Conservation (phyloP, 352 stramenopile genomes). For the Phytophthora nicotianae region DNA sequence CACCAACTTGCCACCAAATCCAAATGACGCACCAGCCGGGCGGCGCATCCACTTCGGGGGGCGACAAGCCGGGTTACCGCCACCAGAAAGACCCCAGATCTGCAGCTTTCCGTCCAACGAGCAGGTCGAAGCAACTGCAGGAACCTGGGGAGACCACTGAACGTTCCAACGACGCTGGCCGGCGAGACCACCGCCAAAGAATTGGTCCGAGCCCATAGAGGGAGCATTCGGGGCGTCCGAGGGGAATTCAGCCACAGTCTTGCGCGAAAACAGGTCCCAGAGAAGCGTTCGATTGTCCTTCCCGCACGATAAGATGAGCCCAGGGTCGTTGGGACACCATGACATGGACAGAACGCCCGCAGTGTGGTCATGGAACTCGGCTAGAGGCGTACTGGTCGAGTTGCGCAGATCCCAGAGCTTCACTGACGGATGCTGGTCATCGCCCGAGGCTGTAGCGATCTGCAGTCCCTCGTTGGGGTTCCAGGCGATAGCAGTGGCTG, state of each 20-base stretch:
- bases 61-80: constrained; percentile 78
- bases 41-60: constrained; percentile 96
- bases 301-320: constrained; percentile 92
- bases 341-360: constrained; percentile 96
- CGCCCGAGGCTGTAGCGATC: constrained; percentile 95
- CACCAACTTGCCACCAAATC: constrained; percentile 96
- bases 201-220: constrained; percentile 78
- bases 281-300: constrained; percentile 99
- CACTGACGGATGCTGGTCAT: constrained; percentile 95
- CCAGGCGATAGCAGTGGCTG: constrained; percentile 95
- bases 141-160: constrained; percentile 95
- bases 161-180: constrained; percentile 94
- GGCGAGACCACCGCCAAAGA: constrained; percentile 67
- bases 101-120: constrained; percentile 98
- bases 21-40: constrained; percentile 92
- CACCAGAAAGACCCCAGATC: constrained; percentile 86
- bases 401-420: constrained; percentile 99
- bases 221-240: constrained; percentile 64
- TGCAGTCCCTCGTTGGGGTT: constrained; percentile 98
- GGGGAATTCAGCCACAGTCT: constrained; percentile 95
- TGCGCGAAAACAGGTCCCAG: constrained; percentile 96
- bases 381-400: constrained; percentile 96
- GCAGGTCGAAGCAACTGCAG: constrained; percentile 95
- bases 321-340: constrained; percentile 97
- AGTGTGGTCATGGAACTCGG: constrained; percentile 95